Evolutionary conservation across 805 yeast genomes (phyloP).

Genomic region (Zygosaccharomyces bisporus): DNA sequence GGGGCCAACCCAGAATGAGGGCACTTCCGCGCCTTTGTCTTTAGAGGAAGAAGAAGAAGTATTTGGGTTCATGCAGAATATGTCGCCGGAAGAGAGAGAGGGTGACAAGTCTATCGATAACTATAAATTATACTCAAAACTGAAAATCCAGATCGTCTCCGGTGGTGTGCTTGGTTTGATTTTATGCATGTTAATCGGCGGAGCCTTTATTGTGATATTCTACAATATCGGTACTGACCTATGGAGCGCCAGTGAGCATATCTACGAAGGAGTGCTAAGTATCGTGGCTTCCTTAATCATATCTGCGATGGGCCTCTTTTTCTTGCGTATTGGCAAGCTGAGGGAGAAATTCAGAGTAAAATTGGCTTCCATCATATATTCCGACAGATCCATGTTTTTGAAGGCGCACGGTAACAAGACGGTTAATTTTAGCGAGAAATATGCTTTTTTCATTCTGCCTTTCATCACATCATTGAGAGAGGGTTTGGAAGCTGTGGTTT

Average conservation of each 20-base stretch:
- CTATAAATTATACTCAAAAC: constrained; percentile 38
- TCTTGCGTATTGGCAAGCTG: constrained; percentile 74
- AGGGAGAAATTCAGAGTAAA: constrained; percentile 77
- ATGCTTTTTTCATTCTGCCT: constrained; percentile 74
- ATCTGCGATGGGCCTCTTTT: constrained; percentile 81
- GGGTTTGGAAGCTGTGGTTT: constrained; percentile 88
- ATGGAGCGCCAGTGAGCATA: constrained; percentile 83
- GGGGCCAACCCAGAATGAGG: constrained; percentile 4
- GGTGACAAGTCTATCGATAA: constrained; percentile 29
- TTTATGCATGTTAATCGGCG: constrained; percentile 70
- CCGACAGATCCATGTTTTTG: constrained; percentile 28
- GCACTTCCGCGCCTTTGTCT: constrained; percentile 15
- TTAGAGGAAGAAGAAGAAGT: constrained; percentile 34
- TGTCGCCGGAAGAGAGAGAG: constrained; percentile 11
- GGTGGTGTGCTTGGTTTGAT: constrained; percentile 74
- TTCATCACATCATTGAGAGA: constrained; percentile 84
- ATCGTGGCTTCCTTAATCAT: constrained; percentile 73
- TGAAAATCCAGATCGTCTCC: constrained; percentile 70
- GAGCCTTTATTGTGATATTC: constrained; percentile 62
- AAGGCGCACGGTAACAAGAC: constrained; percentile 24
- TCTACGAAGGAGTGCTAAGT: constrained; percentile 85
- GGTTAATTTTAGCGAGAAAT: constrained; percentile 47
- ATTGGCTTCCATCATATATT: constrained; percentile 42
- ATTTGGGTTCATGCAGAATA: constrained; percentile 16
- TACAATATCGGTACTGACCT: constrained; percentile 76